These are phyloP conservation scores for Aspergillus haitiensis DNA, from an alignment of 495 filamentous ascomycete species.

Conservation along the genomic window DNA sequence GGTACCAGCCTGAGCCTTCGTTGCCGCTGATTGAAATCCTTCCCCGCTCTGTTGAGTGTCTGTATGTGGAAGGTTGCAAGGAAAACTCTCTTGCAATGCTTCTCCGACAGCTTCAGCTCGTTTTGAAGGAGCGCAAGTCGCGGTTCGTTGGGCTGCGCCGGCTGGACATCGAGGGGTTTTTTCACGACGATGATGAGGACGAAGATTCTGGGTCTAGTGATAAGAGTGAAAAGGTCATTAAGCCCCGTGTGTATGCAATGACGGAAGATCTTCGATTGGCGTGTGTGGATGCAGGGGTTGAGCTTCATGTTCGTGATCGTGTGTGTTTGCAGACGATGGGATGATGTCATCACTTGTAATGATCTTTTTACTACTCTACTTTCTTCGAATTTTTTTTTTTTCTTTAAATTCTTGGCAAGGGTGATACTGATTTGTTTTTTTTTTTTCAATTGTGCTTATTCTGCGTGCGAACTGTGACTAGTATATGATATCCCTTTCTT, in stretches of 20 bases:
- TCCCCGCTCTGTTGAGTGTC: constrained; percentile 31
- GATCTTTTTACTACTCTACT: constrained; percentile 3
- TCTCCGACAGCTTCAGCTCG: constrained; percentile 27
- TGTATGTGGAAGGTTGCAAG: constrained; percentile 37
- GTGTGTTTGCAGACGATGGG: constrained; percentile 22
- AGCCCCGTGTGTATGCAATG: constrained; percentile 30
- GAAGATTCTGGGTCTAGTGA: constrained; percentile 18
- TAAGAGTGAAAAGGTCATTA: constrained; percentile 22
- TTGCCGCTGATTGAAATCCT: constrained; percentile 29
- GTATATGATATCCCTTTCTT: too few species aligned
- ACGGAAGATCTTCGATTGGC: constrained; percentile 26
- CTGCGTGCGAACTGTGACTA: too few species aligned
- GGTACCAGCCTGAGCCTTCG: constrained; percentile 29
- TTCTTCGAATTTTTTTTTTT: background rate
- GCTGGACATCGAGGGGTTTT: constrained; percentile 37
- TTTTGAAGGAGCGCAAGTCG: constrained; percentile 27
- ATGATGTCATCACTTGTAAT: background rate
- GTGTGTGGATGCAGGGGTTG: constrained; percentile 30
- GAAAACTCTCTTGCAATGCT: constrained; percentile 34
- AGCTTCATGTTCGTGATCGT: constrained; percentile 35
- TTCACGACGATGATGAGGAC: constrained; percentile 32
- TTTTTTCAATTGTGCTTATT: too few species aligned
- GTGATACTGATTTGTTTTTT: too few species aligned
- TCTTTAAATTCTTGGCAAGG: background rate
- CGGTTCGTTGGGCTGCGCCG: constrained; percentile 23